A percentile compares a stretch with the other conserved stretches of the same genome.
Evolutionary conservation across 441 rosid species (phyloP).

Genomic region (Populus hybrid): DNA sequence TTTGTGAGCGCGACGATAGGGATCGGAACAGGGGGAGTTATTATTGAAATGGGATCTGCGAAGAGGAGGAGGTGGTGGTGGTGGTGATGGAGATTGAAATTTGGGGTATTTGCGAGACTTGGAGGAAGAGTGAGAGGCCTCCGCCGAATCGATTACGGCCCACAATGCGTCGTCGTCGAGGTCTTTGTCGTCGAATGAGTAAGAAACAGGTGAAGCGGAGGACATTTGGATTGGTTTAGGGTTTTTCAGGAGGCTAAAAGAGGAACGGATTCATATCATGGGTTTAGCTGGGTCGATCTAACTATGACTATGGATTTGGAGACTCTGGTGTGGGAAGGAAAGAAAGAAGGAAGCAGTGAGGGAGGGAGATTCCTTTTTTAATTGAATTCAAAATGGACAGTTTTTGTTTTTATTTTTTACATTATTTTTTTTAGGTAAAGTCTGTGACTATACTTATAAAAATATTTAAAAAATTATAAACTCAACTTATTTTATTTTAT

Average conservation of each 20-base stretch:
- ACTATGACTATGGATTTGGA: not conserved
- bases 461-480: too few species aligned
- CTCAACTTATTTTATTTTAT: too few species aligned
- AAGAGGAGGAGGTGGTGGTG: constrained; percentile 52
- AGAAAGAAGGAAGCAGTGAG: not conserved
- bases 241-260: not conserved
- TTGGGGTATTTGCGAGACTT: constrained; percentile 56
- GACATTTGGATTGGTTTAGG: not conserved
- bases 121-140: constrained; percentile 57
- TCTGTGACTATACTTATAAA: too few species aligned
- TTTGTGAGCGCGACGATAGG: constrained; percentile 45
- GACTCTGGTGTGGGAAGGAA: not conserved
- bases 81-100: constrained; percentile 50
- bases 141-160: constrained; percentile 91
- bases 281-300: not conserved
- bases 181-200: constrained; percentile 71
- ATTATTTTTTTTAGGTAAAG: too few species aligned
- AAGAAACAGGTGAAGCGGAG: constrained; percentile 34
- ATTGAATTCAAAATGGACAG: not conserved
- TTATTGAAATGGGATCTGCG: constrained; percentile 28
- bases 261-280: not conserved
- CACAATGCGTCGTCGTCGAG: constrained; percentile 88
- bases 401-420: too few species aligned
- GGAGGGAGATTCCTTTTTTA: not conserved
- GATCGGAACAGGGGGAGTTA: constrained; percentile 30